Conservation (phyloP, 2,329 filamentous ascomycete species). For the Fusarium cicatricum region DNA sequence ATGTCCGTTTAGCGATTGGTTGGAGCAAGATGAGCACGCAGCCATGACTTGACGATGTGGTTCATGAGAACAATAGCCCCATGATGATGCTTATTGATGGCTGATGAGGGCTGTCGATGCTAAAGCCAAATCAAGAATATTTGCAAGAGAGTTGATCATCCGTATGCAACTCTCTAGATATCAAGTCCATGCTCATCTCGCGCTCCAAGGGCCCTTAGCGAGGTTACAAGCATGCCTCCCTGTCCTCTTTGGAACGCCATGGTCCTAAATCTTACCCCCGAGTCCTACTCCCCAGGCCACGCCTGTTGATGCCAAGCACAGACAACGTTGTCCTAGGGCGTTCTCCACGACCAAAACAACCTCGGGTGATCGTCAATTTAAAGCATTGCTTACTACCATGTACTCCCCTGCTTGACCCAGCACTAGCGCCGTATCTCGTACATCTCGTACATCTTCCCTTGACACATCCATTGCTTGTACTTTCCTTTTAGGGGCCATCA, state of each 20-base stretch:
- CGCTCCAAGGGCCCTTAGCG: no score
- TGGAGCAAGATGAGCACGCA: not conserved
- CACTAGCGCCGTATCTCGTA: slow-evolving; percentile 33
- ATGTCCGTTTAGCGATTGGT: slow-evolving; percentile 22
- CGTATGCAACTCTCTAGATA: no score
- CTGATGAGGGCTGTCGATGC: not conserved
- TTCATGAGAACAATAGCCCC: not conserved
- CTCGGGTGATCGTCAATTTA: slow-evolving; percentile 4
- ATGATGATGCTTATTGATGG: slow-evolving; percentile 6
- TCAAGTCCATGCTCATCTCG: no score
- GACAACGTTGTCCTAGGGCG: no score
- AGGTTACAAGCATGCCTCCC: no score
- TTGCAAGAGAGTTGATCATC: no score
- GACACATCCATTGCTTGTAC: not conserved
- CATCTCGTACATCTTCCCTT: not conserved
- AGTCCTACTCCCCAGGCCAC: no score
- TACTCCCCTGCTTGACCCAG: not conserved
- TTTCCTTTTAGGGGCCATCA: slow-evolving; percentile 10
- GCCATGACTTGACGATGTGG: slow-evolving; percentile 7
- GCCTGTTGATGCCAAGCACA: no score
- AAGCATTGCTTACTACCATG: not conserved
- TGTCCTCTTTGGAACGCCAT: no score
- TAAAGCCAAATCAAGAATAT: no score
- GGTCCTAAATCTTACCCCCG: no score
- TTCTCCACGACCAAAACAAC: no score